phyloP scores from a whole-genome alignment of 768 basidiomycete genomes.

The Suillus bovinus region DNA sequence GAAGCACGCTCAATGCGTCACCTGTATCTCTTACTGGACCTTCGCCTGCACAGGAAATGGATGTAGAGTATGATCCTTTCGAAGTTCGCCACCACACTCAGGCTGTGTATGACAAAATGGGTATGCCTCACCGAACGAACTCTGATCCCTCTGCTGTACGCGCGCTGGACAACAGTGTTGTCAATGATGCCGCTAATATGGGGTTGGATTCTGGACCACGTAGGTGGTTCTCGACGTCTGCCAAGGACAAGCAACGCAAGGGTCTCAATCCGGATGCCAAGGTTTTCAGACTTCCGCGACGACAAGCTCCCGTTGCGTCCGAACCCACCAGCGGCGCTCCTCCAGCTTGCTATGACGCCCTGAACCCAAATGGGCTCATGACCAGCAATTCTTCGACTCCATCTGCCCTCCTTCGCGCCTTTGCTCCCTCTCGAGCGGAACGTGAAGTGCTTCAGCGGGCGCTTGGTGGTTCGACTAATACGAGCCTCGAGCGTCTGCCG shows the following conservation, averaged over 20 bases:
- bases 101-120: conserved; percentile 20
- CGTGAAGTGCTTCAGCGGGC: conserved; percentile 81
- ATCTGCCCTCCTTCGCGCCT: conserved; percentile 67
- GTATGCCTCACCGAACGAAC: conserved; percentile 32
- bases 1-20: conserved; percentile 37
- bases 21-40: conserved; percentile 41
- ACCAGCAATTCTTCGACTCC: conserved; percentile 42
- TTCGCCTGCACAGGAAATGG: conserved; percentile 23
- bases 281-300: conserved; percentile 62
- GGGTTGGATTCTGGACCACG: conserved; percentile 35
- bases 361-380: conserved; percentile 61
- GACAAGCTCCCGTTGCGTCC: conserved; percentile 11
- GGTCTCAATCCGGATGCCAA: conserved; percentile 86
- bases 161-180: conserved; percentile 16
- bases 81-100: conserved; percentile 40
- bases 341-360: conserved; percentile 45
- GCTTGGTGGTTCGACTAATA: conserved; percentile 71
- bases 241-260: conserved; percentile 54
- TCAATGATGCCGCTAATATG: conserved; percentile 13
- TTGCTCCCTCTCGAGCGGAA: conserved; percentile 87
- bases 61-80: conserved; percentile 47
- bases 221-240: conserved; percentile 48
- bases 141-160: conserved; percentile 35
- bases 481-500: conserved; percentile 75
- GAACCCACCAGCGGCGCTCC: conserved; percentile 10